Conservation (phyloP, 2,329 filamentous ascomycete species). For the Periconia macrospinosa region DNA sequence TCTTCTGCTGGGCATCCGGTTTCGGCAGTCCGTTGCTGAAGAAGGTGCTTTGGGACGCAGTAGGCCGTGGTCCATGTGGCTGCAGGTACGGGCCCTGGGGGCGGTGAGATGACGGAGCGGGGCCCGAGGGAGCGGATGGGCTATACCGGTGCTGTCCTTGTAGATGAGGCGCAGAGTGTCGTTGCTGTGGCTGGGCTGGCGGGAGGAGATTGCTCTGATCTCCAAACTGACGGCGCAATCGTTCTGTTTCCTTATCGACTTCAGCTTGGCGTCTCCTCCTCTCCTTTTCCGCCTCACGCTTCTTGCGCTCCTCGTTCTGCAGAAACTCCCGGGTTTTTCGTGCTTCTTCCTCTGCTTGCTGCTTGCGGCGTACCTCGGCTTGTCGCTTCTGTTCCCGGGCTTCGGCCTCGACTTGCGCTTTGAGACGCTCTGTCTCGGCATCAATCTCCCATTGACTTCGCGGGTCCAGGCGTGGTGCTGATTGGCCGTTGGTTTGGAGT, state of each 20-base stretch:
- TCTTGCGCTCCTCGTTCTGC: conserved; percentile 53
- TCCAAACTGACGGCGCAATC: conserved; percentile 70
- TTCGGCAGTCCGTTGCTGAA: conserved; percentile 36
- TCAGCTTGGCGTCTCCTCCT: conserved; percentile 56
- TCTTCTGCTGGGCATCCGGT: conserved; percentile 27
- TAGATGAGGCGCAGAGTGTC: conserved; percentile 24
- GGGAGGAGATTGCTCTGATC: conserved; percentile 37
- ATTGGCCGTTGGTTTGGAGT: conserved; percentile 26
- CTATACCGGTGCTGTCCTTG: conserved; percentile 15
- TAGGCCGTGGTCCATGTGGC: conserved; percentile 26
- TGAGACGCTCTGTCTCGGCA: conserved; percentile 52
- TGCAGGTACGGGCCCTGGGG: conserved; percentile 35
- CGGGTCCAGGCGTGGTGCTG: conserved; percentile 46
- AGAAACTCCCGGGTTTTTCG: conserved; percentile 36
- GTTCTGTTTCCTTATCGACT: conserved; percentile 73
- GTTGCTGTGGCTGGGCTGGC: conserved; percentile 20
- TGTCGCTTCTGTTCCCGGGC: conserved; percentile 51
- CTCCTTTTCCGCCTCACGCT: conserved; percentile 68
- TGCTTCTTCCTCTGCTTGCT: conserved; percentile 60
- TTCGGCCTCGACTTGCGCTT: conserved; percentile 48
- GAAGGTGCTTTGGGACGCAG: conserved; percentile 37
- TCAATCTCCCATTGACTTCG: conserved; percentile 57
- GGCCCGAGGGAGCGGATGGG: not conserved
- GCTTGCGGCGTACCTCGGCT: conserved; percentile 48
- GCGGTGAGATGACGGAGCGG: conserved; percentile 13